phyloP scores from a whole-genome alignment of 495 filamentous ascomycete genomes.

The Talaromyces ruber region DNA sequence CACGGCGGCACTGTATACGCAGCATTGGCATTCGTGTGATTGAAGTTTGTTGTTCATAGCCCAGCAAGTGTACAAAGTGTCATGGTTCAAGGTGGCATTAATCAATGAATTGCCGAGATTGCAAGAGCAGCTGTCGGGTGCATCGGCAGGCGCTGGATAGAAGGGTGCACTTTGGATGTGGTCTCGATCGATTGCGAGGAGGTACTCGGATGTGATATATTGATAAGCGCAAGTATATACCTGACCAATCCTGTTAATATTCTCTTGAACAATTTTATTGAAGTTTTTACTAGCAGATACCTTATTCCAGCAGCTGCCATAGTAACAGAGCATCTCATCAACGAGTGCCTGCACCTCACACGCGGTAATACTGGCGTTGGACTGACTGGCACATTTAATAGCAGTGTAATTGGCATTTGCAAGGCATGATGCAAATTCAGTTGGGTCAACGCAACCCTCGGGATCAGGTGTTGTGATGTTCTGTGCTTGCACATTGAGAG shows the following conservation, averaged over 20 bases:
- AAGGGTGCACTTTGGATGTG: not conserved
- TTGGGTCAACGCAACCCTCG: not conserved
- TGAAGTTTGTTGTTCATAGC: not conserved
- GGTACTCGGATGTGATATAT: not conserved
- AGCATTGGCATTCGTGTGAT: not conserved
- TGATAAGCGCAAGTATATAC: not conserved
- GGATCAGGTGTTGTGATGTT: not conserved
- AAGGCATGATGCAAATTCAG: not conserved
- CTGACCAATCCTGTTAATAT: not conserved
- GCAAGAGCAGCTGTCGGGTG: not conserved
- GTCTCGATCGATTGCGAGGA: not conserved
- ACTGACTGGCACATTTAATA: slow-evolving; percentile 4
- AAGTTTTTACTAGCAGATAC: not conserved
- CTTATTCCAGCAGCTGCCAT: not conserved
- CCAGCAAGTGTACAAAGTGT: not conserved
- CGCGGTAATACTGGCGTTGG: slow-evolving; percentile 5
- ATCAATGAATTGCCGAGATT: not conserved
- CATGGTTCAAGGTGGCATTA: not conserved
- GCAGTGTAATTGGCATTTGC: not conserved
- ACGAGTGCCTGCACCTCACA: not conserved
- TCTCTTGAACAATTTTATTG: not conserved
- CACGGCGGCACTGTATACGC: not conserved
- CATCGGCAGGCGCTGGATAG: not conserved
- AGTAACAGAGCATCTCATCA: not conserved
- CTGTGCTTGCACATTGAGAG: not conserved